phyloP scores from a whole-genome alignment of 495 filamentous ascomycete genomes.

The Melanomma pulvis-pyrius region DNA sequence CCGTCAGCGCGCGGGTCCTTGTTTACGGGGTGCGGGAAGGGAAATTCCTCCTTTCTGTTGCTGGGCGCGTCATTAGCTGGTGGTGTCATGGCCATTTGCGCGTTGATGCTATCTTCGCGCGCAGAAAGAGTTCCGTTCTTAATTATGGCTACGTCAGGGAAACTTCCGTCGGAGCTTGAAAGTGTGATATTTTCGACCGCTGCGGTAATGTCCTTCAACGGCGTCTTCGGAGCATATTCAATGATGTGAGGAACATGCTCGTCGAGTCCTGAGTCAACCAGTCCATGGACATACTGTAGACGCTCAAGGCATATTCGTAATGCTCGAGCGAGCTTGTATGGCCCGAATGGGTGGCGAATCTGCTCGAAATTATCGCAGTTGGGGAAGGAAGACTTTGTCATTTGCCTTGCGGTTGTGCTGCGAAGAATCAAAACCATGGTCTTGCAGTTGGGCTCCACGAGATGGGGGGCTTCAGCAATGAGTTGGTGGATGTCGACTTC shows the following conservation, averaged over 20 bases:
- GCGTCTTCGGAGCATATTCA: background rate
- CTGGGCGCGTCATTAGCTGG: background rate
- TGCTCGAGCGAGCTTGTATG: constrained; percentile 10
- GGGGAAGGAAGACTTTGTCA: background rate
- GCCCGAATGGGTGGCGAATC: constrained; percentile 7
- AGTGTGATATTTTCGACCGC: constrained; percentile 9
- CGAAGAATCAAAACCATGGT: background rate
- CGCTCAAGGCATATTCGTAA: constrained; percentile 5
- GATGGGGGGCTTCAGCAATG: background rate
- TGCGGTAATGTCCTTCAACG: background rate
- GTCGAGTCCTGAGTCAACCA: background rate
- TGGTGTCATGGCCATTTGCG: constrained; percentile 15
- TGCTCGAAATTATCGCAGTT: constrained; percentile 6
- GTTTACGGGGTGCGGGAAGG: background rate
- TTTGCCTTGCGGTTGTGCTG: constrained; percentile 1
- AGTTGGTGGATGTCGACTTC: constrained; percentile 3
- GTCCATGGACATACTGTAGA: background rate
- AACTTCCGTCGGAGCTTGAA: background rate
- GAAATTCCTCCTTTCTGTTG: background rate
- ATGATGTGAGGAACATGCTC: background rate
- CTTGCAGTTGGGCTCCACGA: background rate
- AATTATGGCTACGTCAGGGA: constrained; percentile 3
- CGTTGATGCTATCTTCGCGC: constrained; percentile 15
- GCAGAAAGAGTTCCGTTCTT: constrained; percentile 2
- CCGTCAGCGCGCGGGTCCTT: background rate